Evolutionary conservation across 768 basidiomycete genomes (phyloP).

Genomic region (Calocybe indica): DNA sequence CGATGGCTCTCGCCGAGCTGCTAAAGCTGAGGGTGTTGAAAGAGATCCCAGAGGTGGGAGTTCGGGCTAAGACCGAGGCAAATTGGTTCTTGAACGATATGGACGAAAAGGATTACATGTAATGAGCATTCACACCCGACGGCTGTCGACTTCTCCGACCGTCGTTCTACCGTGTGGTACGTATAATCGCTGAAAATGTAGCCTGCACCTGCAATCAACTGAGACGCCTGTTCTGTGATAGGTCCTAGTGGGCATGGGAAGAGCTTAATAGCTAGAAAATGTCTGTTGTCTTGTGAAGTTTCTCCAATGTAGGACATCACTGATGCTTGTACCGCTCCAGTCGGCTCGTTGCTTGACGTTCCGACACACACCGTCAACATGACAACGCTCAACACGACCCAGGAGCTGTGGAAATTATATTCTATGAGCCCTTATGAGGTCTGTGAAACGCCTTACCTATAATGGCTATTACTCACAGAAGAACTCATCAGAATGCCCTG

Average conservation of each 20-base stretch:
- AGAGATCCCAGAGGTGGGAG: conserved; percentile 23
- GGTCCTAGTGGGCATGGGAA: conserved; percentile 86
- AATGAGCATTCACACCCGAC: conserved; percentile 67
- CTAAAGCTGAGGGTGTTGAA: conserved; percentile 29
- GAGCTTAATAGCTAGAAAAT: conserved; percentile 74
- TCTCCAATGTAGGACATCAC: no score
- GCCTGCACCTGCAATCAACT: no score
- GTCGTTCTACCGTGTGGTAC: conserved; percentile 74
- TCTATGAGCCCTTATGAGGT: conserved; percentile 80
- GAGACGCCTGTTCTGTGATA: conserved; percentile 16
- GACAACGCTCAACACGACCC: conserved; percentile 71
- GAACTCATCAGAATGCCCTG: no score
- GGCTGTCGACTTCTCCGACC: conserved; percentile 57
- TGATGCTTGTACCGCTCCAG: conserved; percentile 27
- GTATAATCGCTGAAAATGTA: conserved; percentile 7
- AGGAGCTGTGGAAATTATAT: conserved; percentile 78
- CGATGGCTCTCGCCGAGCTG: conserved; percentile 24
- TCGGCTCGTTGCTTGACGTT: conserved; percentile 70
- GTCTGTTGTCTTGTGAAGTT: conserved; percentile 24
- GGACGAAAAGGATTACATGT: conserved; percentile 41
- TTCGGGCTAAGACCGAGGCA: conserved; percentile 28
- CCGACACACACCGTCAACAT: conserved; percentile 87
- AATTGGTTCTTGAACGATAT: conserved; percentile 46
- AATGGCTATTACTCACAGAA: no score
- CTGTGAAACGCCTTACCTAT: conserved; percentile 6